Conservation (phyloP, 1,139 yeast species). For the Yamadazyma friedrichii region DNA sequence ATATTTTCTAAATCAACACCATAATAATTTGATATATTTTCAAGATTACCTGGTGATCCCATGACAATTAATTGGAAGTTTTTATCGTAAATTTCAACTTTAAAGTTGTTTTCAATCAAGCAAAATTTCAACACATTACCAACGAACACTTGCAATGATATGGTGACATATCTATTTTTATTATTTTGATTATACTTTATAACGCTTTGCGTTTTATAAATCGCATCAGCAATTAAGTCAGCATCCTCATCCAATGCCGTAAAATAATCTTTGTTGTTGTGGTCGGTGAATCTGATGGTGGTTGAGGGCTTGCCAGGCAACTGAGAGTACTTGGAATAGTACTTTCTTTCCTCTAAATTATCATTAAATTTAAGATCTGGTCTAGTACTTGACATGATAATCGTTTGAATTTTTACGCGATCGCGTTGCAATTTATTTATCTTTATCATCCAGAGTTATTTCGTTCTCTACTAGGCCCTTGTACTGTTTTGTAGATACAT, state of each 20-base stretch:
- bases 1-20: constrained; percentile 68
- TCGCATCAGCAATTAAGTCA: constrained; percentile 71
- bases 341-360: constrained; percentile 59
- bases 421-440: constrained; percentile 4
- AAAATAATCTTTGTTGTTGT: constrained; percentile 69
- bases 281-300: constrained; percentile 68
- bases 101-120: constrained; percentile 65
- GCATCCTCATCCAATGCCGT: constrained; percentile 81
- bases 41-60: constrained; percentile 92
- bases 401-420: constrained; percentile 1
- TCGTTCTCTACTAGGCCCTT: neutral
- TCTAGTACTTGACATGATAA: constrained; percentile 10
- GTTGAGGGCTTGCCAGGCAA: constrained; percentile 49
- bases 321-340: constrained; percentile 55
- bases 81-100: constrained; percentile 70
- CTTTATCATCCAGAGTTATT: neutral
- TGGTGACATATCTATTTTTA: constrained; percentile 65
- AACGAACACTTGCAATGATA: constrained; percentile 71
- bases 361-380: constrained; percentile 68
- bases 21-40: constrained; percentile 38
- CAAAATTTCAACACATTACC: constrained; percentile 62
- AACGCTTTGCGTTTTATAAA: constrained; percentile 81
- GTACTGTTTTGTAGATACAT: too few relatives aligned
- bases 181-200: constrained; percentile 53
- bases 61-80: constrained; percentile 57